These are phyloP conservation scores for Ottelia alismoides DNA, from an alignment of 106 monocot species.

Conservation along the genomic window DNA sequence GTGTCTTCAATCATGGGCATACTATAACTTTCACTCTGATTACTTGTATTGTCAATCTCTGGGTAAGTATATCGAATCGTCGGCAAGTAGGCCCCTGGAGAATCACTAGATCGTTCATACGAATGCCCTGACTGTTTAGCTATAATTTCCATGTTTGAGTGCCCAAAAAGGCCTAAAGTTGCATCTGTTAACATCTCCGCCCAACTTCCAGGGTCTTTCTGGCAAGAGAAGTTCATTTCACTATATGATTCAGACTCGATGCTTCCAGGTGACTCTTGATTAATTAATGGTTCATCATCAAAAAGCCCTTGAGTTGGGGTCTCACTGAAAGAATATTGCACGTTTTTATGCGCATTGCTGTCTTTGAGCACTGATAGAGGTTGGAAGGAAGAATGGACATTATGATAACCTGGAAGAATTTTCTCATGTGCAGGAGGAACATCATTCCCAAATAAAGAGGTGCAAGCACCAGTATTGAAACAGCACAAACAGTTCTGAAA, in stretches of 20 bases:
- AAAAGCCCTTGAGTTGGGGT: conserved; percentile 2
- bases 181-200: conserved; percentile 1
- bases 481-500: conserved; percentile 35
- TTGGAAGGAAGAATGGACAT: too few species aligned
- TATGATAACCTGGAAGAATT: neutral
- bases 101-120: too few species aligned
- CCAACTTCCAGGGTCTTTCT: neutral
- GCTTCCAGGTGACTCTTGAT: conserved; percentile 2
- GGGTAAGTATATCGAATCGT: too few species aligned
- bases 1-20: too few species aligned
- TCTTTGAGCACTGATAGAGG: too few species aligned
- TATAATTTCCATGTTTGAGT: neutral
- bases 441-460: conserved; percentile 1
- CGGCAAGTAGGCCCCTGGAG: too few species aligned
- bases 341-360: too few species aligned
- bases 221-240: conserved; percentile 7
- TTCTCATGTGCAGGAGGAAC: neutral
- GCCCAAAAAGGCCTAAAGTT: neutral
- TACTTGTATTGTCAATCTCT: too few species aligned
- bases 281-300: conserved; percentile 16
- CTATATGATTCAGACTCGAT: conserved; percentile 15
- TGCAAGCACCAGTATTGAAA: conserved; percentile 24
- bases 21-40: too few species aligned
- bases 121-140: conserved; percentile 1
- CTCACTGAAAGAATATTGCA: too few species aligned